Percentiles rank a stretch among this genome's conserved stretches.
Evolutionary conservation across 371 early-diverging fungal genomes (phyloP).

Genomic region (Circinella umbellata): DNA sequence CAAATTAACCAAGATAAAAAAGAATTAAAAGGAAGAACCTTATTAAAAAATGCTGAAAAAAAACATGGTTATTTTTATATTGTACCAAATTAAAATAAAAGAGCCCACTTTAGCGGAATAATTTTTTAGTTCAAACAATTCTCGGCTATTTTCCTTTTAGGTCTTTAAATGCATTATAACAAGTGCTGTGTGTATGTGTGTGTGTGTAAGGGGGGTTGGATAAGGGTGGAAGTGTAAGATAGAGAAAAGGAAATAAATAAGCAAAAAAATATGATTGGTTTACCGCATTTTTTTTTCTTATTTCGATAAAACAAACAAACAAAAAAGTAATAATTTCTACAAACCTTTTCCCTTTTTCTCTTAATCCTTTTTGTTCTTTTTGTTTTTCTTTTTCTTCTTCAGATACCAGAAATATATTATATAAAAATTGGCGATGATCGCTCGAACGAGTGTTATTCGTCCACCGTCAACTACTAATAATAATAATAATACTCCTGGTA

Average conservation of each 20-base stretch:
- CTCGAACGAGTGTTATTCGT: constrained; percentile 7
- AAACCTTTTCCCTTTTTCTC: background rate
- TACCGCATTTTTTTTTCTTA: too few species aligned
- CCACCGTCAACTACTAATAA: constrained; percentile 6
- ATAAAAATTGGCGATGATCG: background rate
- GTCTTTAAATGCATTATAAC: too few species aligned
- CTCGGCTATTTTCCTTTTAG: too few species aligned
- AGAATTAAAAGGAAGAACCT: constrained; percentile 24
- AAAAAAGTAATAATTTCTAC: too few species aligned
- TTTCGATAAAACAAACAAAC: too few species aligned
- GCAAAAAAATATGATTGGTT: background rate
- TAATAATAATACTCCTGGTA: background rate
- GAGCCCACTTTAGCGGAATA: background rate
- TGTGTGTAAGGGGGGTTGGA: too few species aligned
- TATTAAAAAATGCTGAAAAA: constrained; percentile 32
- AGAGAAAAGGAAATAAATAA: too few species aligned
- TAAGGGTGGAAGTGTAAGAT: too few species aligned
- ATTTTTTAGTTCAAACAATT: too few species aligned
- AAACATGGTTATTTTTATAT: constrained; percentile 43
- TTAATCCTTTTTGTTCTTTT: background rate
- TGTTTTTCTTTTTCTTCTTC: background rate
- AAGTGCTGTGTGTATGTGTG: too few species aligned
- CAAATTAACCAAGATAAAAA: constrained; percentile 1
- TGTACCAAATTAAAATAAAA: constrained; percentile 13
- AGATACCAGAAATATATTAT: background rate